Conservation (phyloP, 208 protist species). For the Tetramitus jugosus region DNA sequence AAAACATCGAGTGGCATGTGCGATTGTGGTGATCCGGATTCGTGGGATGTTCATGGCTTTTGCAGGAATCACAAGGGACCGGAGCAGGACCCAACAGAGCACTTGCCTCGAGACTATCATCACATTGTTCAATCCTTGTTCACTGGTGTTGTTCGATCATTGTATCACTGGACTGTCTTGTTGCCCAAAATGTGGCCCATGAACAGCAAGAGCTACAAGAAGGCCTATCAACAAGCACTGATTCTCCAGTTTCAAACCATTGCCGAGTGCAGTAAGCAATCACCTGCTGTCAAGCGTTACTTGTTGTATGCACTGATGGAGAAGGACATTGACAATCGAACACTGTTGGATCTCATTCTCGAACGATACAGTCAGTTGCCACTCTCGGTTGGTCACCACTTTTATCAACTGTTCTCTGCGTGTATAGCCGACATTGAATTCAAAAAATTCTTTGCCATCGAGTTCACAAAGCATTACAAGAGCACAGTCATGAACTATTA, state of each 20-base stretch:
- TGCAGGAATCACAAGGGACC: background rate
- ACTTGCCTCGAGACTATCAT: background rate
- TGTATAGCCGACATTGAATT: background rate
- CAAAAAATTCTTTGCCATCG: background rate
- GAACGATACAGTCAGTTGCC: background rate
- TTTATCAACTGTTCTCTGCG: background rate
- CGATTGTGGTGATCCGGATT: constrained; percentile 74
- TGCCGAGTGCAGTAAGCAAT: background rate
- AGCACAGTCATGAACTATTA: background rate
- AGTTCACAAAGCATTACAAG: background rate
- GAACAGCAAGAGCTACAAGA: background rate
- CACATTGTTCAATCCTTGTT: background rate
- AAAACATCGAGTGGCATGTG: constrained; percentile 30
- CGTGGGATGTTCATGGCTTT: background rate
- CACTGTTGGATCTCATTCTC: background rate
- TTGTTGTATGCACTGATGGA: background rate
- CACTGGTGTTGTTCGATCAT: background rate
- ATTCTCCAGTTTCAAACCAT: constrained; percentile 5
- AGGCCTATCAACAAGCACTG: background rate
- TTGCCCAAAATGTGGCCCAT: background rate
- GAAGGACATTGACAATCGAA: background rate
- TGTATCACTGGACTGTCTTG: background rate
- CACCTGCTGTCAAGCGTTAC: constrained; percentile 1
- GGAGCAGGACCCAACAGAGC: background rate
- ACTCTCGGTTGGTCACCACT: background rate